Conservation (phyloP, 768 basidiomycete genomes). For the Ephemerocybe angulata region DNA sequence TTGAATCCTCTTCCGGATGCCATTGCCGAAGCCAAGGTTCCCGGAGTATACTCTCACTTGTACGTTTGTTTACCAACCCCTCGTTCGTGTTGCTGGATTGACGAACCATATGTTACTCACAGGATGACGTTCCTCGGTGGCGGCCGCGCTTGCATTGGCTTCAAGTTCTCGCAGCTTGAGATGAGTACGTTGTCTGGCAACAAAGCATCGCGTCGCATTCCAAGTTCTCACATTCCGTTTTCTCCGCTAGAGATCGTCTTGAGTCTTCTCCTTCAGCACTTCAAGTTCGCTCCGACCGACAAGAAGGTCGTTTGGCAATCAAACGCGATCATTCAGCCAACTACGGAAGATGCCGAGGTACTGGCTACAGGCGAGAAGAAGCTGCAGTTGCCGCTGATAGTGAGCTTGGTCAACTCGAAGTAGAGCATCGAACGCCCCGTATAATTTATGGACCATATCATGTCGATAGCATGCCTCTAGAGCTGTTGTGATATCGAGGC, state of each 20-base stretch:
- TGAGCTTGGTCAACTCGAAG: background rate
- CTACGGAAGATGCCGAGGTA: no score
- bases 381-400: slow-evolving; percentile 3
- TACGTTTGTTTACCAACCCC: background rate
- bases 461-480: no score
- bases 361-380: background rate
- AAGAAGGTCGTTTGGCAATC: slow-evolving; percentile 13
- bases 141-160: no score
- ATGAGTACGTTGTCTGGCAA: slow-evolving; percentile 16
- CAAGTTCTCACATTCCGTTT: slow-evolving; percentile 50
- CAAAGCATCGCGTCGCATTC: slow-evolving; percentile 33
- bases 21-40: slow-evolving; percentile 16
- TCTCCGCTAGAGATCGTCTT: slow-evolving; percentile 11
- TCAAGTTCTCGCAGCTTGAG: no score
- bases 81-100: no score
- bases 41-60: slow-evolving; percentile 18
- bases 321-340: slow-evolving; percentile 14
- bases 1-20: slow-evolving; percentile 30
- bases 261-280: slow-evolving; percentile 8
- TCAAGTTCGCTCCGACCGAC: slow-evolving; percentile 12
- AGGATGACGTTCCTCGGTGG: slow-evolving; percentile 21
- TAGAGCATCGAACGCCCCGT: background rate
- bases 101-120: background rate
- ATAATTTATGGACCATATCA: no score
- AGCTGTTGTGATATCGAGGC: no score